phyloP scores from a whole-genome alignment of 2,329 filamentous ascomycete species.

The Calonectria hongkongensis region DNA sequence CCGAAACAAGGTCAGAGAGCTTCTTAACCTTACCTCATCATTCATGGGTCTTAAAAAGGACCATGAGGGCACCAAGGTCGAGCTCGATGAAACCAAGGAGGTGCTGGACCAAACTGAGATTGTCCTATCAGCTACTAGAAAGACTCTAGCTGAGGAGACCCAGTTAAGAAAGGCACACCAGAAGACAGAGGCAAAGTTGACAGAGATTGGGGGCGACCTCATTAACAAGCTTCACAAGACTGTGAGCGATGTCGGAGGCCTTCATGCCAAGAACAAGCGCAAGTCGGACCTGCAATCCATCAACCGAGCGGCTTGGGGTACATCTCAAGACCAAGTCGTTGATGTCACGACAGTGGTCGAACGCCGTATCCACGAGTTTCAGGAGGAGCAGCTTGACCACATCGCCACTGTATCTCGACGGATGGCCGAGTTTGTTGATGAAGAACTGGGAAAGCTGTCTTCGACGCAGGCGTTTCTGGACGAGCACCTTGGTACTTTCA shows the following conservation, averaged over 20 bases:
- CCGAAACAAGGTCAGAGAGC: constrained; percentile 93
- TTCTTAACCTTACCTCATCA: constrained; percentile 89
- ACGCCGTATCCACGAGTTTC: constrained; percentile 82
- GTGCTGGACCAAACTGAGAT: constrained; percentile 92
- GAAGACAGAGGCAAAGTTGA: constrained; percentile 86
- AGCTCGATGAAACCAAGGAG: constrained; percentile 86
- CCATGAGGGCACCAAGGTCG: constrained; percentile 83
- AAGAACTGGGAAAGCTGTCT: constrained; percentile 83
- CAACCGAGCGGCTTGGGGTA: constrained; percentile 87
- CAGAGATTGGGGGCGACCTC: constrained; percentile 82
- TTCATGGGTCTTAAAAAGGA: constrained; percentile 94
- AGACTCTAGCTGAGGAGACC: constrained; percentile 86
- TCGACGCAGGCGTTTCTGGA: constrained; percentile 82
- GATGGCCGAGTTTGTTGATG: constrained; percentile 85
- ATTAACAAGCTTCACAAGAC: constrained; percentile 86
- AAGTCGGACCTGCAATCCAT: constrained; percentile 88
- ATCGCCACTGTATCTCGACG: constrained; percentile 80
- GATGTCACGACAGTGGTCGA: constrained; percentile 88
- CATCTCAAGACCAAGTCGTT: constrained; percentile 83
- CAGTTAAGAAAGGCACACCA: constrained; percentile 88
- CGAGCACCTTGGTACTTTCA: constrained; percentile 80
- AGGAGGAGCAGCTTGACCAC: constrained; percentile 81
- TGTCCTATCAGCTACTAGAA: constrained; percentile 85
- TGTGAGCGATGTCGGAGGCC: constrained; percentile 85
- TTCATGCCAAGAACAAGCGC: constrained; percentile 90